phyloP scores from a whole-genome alignment of 495 filamentous ascomycete genomes.

The Durotheca rogersii region DNA sequence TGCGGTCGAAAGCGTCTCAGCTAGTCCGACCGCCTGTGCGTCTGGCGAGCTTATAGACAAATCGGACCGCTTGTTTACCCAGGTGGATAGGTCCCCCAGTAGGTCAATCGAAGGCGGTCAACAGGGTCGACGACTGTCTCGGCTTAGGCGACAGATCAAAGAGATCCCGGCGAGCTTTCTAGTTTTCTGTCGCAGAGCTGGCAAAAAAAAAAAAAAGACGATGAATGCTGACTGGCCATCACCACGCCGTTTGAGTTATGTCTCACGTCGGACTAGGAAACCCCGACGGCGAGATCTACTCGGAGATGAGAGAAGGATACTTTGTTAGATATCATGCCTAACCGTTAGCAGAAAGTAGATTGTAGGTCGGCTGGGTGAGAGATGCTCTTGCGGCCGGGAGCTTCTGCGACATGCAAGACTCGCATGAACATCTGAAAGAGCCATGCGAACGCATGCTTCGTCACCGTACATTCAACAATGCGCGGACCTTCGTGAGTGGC shows the following conservation, averaged over 20 bases:
- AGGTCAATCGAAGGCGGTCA: constrained; percentile 5
- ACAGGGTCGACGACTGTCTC: background rate
- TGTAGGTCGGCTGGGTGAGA: too few species aligned
- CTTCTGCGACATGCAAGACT: constrained; percentile 8
- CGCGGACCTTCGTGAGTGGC: constrained; percentile 1
- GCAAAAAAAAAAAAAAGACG: background rate
- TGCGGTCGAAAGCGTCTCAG: background rate
- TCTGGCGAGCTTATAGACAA: too few species aligned
- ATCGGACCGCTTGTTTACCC: too few species aligned
- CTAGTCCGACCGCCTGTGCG: background rate
- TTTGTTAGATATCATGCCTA: too few species aligned
- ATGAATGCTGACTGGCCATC: background rate
- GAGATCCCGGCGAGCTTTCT: too few species aligned
- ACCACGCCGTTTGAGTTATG: constrained; percentile 1
- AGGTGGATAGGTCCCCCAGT: too few species aligned
- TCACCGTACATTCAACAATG: constrained; percentile 19
- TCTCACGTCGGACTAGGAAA: background rate
- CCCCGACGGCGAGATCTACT: background rate
- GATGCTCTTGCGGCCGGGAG: background rate
- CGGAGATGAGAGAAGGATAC: background rate
- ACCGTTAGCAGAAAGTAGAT: too few species aligned
- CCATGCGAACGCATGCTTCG: constrained; percentile 1
- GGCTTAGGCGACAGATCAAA: too few species aligned
- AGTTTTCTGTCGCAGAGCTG: too few species aligned
- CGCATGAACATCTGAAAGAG: constrained; percentile 10